A percentile compares a stretch with the other conserved stretches of the same genome.
phyloP scores from a whole-genome alignment of 2,329 filamentous ascomycete genomes.

The Myriosclerotinia duriaeana region DNA sequence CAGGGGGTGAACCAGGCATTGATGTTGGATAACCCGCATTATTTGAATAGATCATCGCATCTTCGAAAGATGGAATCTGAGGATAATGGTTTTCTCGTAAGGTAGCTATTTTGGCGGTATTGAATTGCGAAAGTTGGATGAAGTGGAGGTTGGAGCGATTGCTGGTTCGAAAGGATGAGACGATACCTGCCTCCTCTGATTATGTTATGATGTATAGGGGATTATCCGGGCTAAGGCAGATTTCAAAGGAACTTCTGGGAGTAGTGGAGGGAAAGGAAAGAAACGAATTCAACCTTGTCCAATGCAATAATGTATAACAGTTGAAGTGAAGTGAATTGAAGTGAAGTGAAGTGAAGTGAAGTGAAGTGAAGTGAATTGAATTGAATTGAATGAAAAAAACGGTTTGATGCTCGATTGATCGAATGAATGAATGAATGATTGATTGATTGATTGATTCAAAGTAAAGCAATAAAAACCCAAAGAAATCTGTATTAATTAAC shows the following conservation, averaged over 20 bases:
- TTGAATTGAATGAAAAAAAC: slow-evolving; percentile 1
- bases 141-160: not conserved
- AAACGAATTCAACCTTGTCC: not conserved
- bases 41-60: slow-evolving; percentile 35
- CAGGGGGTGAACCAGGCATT: slow-evolving; percentile 67
- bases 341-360: too few species aligned
- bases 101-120: slow-evolving; percentile 40
- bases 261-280: not conserved
- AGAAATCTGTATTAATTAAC: too few species aligned
- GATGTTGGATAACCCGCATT: slow-evolving; percentile 31
- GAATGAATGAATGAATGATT: not conserved
- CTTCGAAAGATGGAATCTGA: slow-evolving; percentile 31
- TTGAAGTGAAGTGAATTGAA: slow-evolving; percentile 9
- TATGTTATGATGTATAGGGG: slow-evolving; percentile 6
- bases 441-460: not conserved
- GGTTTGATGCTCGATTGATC: not conserved
- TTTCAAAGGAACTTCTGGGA: slow-evolving; percentile 7
- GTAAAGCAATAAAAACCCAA: not conserved
- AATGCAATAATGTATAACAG: not conserved
- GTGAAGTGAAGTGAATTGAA: not conserved
- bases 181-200: slow-evolving; percentile 17
- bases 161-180: slow-evolving; percentile 18
- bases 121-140: slow-evolving; percentile 8
- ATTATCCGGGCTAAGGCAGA: slow-evolving; percentile 3
- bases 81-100: slow-evolving; percentile 35